These are phyloP conservation scores for Gossypium turneri DNA, from an alignment of 345 rosid species.

Conservation along the genomic window DNA sequence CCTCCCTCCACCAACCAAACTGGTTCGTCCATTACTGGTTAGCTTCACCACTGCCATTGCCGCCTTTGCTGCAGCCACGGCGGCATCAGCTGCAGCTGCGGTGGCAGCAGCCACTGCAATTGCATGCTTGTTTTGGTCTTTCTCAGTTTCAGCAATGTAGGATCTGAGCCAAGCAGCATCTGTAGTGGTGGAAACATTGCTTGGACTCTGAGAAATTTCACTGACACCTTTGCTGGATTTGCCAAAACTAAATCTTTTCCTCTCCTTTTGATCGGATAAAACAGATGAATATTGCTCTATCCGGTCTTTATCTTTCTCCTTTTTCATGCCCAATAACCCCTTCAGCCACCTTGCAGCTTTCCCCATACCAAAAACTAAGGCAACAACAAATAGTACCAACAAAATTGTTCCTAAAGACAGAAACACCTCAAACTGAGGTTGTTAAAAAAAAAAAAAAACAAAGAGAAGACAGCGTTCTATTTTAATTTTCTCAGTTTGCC, in stretches of 20 bases:
- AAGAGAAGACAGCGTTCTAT: neutral
- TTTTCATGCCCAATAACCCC: slow-evolving; percentile 58
- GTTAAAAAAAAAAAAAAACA: neutral
- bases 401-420: neutral
- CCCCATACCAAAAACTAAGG: slow-evolving; percentile 44
- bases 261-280: slow-evolving; percentile 35
- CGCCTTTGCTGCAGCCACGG: slow-evolving; percentile 51
- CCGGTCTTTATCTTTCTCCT: slow-evolving; percentile 20
- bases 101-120: slow-evolving; percentile 54
- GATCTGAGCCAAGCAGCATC: slow-evolving; percentile 41
- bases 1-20: slow-evolving; percentile 25
- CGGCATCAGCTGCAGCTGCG: slow-evolving; percentile 49
- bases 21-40: slow-evolving; percentile 38
- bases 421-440: slow-evolving; percentile 6
- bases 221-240: slow-evolving; percentile 26
- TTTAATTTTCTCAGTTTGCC: slow-evolving; percentile 4
- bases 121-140: slow-evolving; percentile 51
- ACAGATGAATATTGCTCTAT: slow-evolving; percentile 17
- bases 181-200: slow-evolving; percentile 1
- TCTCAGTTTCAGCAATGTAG: slow-evolving; percentile 38
- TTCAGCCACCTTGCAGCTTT: slow-evolving; percentile 71
- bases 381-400: neutral
- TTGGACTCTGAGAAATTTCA: slow-evolving; percentile 20
- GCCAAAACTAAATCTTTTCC: slow-evolving; percentile 50
- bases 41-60: slow-evolving; percentile 49